Percentiles rank a stretch among this genome's conserved stretches.
Conservation (phyloP, 2,329 filamentous ascomycete genomes). For the Fusarium papillatum region DNA sequence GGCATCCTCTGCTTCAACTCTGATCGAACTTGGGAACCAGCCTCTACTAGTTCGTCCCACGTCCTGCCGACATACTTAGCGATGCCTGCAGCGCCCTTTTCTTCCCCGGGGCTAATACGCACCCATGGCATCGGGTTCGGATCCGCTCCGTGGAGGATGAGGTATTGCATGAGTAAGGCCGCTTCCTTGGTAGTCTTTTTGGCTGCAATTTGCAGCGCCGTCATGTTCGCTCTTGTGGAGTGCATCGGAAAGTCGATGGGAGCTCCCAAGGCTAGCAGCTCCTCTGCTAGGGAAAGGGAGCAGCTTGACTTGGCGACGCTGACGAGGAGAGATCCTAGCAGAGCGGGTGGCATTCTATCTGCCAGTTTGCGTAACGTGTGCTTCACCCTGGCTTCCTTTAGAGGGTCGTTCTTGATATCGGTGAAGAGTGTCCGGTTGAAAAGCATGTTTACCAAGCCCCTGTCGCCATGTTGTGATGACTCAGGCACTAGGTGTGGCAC, state of each 20-base stretch:
- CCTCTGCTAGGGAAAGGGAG: neutral
- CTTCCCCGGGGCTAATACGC: neutral
- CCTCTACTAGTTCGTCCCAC: neutral
- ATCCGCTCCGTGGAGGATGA: neutral
- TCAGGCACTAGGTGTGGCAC: neutral
- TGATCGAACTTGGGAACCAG: neutral
- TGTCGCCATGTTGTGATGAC: neutral
- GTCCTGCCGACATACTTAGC: neutral
- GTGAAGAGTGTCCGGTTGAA: neutral
- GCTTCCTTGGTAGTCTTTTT: neutral
- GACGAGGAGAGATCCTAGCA: neutral
- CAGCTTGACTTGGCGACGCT: neutral
- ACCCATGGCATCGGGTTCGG: neutral
- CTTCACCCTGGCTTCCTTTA: neutral
- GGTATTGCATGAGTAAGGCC: neutral
- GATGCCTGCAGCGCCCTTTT: neutral
- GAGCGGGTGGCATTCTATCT: neutral
- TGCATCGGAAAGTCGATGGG: neutral
- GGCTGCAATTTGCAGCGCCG: neutral
- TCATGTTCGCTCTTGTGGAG: neutral
- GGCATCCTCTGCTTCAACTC: neutral
- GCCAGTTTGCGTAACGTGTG: neutral
- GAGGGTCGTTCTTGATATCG: neutral
- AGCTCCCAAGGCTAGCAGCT: neutral
- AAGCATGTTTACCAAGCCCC: neutral